phyloP scores from a whole-genome alignment of 768 basidiomycete genomes.

The Mycena galericulata region DNA sequence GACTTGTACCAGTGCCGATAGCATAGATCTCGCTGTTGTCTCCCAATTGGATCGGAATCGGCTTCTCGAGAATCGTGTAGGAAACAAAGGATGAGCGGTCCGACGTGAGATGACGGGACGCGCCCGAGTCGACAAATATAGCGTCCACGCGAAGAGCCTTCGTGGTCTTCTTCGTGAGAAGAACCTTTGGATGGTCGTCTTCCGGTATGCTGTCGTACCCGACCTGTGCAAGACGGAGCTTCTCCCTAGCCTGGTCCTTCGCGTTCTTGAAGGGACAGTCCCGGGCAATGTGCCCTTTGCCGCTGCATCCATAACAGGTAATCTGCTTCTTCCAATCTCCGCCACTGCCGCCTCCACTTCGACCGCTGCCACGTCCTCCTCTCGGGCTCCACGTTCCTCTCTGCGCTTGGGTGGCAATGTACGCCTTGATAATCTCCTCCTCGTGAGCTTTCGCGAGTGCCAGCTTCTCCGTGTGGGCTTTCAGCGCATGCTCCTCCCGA shows the following conservation, averaged over 20 bases:
- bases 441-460: neutral
- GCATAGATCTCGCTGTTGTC: conserved; percentile 8
- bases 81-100: neutral
- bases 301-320: neutral
- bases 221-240: conserved; percentile 1
- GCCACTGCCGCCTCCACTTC: neutral
- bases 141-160: neutral
- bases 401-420: neutral
- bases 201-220: neutral
- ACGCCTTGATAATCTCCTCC: conserved; percentile 5
- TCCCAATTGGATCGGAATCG: conserved; percentile 2
- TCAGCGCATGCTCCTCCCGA: neutral
- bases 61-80: conserved; percentile 1
- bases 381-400: neutral
- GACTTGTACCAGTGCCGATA: neutral
- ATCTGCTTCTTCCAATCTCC: neutral
- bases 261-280: neutral
- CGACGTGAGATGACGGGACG: neutral
- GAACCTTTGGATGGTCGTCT: neutral
- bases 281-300: neutral
- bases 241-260: neutral
- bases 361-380: neutral
- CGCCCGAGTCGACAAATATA: neutral
- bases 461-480: neutral
- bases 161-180: conserved; percentile 13